Base-by-base conservation (phyloP, 257 asterid genomes). In the Henckelia pumila region DNA sequence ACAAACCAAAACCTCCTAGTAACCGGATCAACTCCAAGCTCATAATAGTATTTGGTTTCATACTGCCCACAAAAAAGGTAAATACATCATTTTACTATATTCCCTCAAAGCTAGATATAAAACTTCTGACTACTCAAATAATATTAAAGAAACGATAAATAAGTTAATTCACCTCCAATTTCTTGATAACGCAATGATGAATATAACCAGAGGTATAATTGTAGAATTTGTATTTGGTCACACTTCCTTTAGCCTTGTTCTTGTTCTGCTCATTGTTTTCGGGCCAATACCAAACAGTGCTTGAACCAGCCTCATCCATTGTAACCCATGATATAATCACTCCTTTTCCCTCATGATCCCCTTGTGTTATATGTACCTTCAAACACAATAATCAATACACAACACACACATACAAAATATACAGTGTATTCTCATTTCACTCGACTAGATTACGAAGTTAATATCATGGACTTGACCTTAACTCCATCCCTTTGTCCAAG, bases 331-430 rank as follows among this genome's bases (percentile, higher is more conserved):
- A 89, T 1, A 89, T 87, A 71, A 86, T 89, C 40, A 89, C 77
- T 1, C 86, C 92, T 70, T 75, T 83, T 17, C 96, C 96, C 0
- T 21, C 78, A 56, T 69, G 82, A 63, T 89, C 96, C 30, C 96
- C 96, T 81, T 89, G 96, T 2, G 88, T 89, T 32, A 86, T 78
- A 33, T 89, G 96, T 17, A 84, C 96, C 96, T 88, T 35, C n/a
- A 69, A 29, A 16, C 20, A 57, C 24, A 17, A 66, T 52, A 30
- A 13, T 35, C 60, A 55, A 6, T 20, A 40, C n/a, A 10, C 16
- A 35, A 7, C 2, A 7, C 47, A 35, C 44, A 35, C 44, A 35
- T 6, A 32, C 37, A 32, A 3, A n/a, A n/a, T n/a, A n/a, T n/a
- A n/a, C n/a, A n/a, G n/a, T n/a, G n/a, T n/a, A n/a, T n/a, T n/a